Base-by-base conservation (phyloP, 169 alveolate species). In the Hepatocystis sp. region DNA sequence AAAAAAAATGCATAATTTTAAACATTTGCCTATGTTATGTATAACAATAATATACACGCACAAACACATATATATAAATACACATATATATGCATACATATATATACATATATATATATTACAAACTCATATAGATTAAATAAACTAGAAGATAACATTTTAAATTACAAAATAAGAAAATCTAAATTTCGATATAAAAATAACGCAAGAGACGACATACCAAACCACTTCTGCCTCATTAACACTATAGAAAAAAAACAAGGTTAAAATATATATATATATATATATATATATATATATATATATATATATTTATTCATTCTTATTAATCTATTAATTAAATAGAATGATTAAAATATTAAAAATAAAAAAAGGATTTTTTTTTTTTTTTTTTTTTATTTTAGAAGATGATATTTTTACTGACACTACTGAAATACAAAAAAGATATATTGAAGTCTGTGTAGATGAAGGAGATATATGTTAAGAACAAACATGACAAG, bases 211-310 rank as follows among this genome's bases (percentile, higher is more conserved):
- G n/a, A 58, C 30, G 86, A 71, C 34, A 71, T 71, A 15, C 86
- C 86, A 60, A 58, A 51, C n/a, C 86, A 71, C 46, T 71, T 71
- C 46, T 71, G 86, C 58, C 71, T 71, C 58, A 23, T 71, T 40
- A 56, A 71, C 19, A 71, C 86, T 40, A 25, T 39, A 10, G 71
- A 58, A 21, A 71, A 76, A 32, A 71, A 44, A 42, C 17, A 7
- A 42, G 86, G 86, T 71, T 56, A 56, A 7, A 39, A 42, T 19
- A 40, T n/a, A n/a, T 67, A 23, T 27, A 46, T 25, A 47, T 66
- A 27, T 66, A n/a, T n/a, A n/a, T n/a, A n/a, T n/a, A n/a, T n/a
- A n/a, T n/a, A n/a, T n/a, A n/a, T n/a, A n/a, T n/a, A n/a, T n/a
- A n/a, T n/a, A n/a, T n/a, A n/a, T n/a, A n/a, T n/a, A n/a, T n/a